These are phyloP conservation scores for Neocallimastix lanati DNA, from an alignment of 192 early-diverging fungal genomes.

Conservation along the genomic window DNA sequence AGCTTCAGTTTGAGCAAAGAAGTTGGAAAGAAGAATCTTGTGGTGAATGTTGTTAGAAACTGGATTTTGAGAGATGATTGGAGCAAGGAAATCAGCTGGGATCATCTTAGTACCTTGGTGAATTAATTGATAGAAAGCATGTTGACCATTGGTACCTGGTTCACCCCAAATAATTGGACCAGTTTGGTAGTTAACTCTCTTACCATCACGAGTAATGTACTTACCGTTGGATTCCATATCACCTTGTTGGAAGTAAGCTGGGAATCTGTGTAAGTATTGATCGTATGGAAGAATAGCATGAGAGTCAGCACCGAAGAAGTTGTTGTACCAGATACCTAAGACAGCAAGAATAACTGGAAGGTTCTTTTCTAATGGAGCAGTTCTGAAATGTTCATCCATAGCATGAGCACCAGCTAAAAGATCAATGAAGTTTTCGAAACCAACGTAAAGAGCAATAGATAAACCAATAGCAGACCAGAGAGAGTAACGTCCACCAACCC, in stretches of 20 bases:
- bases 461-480: constrained; percentile 98
- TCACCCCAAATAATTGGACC: constrained; percentile 99
- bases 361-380: constrained; percentile 79
- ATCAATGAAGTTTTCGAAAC: constrained; percentile 82
- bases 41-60: constrained; percentile 70
- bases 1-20: constrained; percentile 96
- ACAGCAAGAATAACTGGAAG: constrained; percentile 76
- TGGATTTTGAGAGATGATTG: constrained; percentile 84
- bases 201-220: constrained; percentile 67
- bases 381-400: constrained; percentile 92
- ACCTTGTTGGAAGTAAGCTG: constrained; percentile 96
- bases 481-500: constrained; percentile 89
- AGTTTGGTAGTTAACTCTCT: constrained; percentile 61
- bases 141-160: constrained; percentile 97
- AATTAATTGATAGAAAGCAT: constrained; percentile 98
- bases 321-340: constrained; percentile 95
- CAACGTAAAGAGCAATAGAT: constrained; percentile 87
- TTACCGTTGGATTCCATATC: constrained; percentile 99
- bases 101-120: constrained; percentile 94
- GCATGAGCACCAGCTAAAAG: constrained; percentile 81
- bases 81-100: constrained; percentile 90
- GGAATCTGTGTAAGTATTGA: constrained; percentile 95
- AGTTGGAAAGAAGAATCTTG: constrained; percentile 95
- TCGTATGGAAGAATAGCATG: constrained; percentile 94
- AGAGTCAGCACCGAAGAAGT: constrained; percentile 90